Evolutionary conservation across 2,329 filamentous ascomycete genomes (phyloP), one percentile per base, ranked within the genome.

Genomic region (Talaromyces atroroseus): DNA sequence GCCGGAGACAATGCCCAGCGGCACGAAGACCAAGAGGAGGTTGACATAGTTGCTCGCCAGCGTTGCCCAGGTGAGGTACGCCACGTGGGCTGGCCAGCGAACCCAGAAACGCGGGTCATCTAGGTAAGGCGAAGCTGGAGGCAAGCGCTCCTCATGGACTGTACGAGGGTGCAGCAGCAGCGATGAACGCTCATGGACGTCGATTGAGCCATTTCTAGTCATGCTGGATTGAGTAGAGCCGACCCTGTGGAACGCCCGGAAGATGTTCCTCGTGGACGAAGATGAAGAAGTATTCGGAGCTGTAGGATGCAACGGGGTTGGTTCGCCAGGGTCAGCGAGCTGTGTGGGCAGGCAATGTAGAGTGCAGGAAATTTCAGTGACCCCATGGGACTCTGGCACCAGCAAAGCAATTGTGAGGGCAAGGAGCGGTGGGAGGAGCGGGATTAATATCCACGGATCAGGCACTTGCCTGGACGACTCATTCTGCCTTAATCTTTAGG

Each of bases 11-110:
- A 87, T 86, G 54, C 84, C 84, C 38, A 83, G 67, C 3, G 84
- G 84, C n/a, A 86, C 82, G 63, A 85, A 85, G 60, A 86, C 72
- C 54, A 87, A 76, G 20, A 87, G 70, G 50, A 86, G 66, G 63
- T 87, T 86, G 60, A 79, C 84, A 71, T 77, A 77, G 63, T 78
- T 78, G 24, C 74, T 76, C 23, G 70, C 65, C n/a, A 79, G 65
- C 2, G 76, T 75, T 54, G 69, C 62, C 69, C 73, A 78, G 8
- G 73, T 74, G 57, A 76, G 64, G 61, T 72, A 71, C 45, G 67
- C 63, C 18, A 71, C 67, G 8, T 71, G 63, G 21, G 64, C 63
- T 18, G 77, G 76, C 65, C 71, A 74, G 55, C 67, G 66, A 36
- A 74, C 66, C 67, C 72, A 76, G 46, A 63, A 60, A 5, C 67